Base-by-base conservation (phyloP, 2,329 filamentous ascomycete species). In the Ascochyta pisi region DNA sequence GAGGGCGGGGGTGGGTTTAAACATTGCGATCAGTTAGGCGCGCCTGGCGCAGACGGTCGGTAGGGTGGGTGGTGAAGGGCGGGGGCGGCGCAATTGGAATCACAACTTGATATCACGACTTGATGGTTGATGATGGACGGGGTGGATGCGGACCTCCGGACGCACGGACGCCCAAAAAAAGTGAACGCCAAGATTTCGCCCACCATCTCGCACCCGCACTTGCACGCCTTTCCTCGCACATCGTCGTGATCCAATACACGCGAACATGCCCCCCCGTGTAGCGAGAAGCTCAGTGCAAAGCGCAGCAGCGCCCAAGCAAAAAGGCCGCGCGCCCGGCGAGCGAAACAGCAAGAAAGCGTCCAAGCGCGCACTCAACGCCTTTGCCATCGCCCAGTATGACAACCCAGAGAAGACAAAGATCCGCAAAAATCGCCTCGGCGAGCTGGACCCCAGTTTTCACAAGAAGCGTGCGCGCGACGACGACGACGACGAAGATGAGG, bases 1-100 rank as follows among this genome's bases (percentile, higher is more conserved):
- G 69, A 96, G 87, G 62, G 80, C 75, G 69, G 85, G 82, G 15
- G 90, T 90, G 52, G 90, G 85, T 75, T 86, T 84, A 63, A 70
- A 69, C 87, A 90, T 91, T 60, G 74, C 79, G 65, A 38, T 23
- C 10, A 15, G 1, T 19, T 35, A 6, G 9, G 42, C 8, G 15
- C 37, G 9, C 37, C 37, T 13, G 43, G 34, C 15, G 43, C 31
- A 41, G 23, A 27, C 22, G 44, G 22, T 47, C 41, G 44, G 33
- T 40, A 31, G 61, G 55, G 60, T 33, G 39, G 40, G 33, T 6
- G 6, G 24, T 26, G 24, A 26, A 26, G 24, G 24, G 24, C 19
- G 19, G 40, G 57, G 61, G 54, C 59, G 60, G 60, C 64, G 54
- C 37, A 16, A 39, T 13, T 6, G 16, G 4, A 7, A 6, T 35